Conservation (phyloP, 177 flowering plant species). For the Vitis hybrid region DNA sequence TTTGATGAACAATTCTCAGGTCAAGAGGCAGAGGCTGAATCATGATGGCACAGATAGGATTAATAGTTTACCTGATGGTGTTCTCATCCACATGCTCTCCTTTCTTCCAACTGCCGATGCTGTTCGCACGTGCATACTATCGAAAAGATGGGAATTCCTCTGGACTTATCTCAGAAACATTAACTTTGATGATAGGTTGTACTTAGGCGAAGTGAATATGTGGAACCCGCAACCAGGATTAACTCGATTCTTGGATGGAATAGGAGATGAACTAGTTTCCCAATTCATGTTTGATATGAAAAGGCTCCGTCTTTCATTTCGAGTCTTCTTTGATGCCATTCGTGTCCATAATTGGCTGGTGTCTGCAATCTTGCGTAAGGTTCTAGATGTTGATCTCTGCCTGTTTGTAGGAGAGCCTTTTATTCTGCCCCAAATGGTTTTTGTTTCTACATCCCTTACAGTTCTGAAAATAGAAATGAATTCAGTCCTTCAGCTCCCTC, state of each 20-base stretch:
- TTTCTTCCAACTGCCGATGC: conserved; percentile 11
- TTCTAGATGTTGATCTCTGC: conserved; percentile 25
- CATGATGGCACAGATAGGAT: not conserved
- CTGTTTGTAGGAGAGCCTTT: conserved; percentile 12
- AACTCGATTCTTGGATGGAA: conserved; percentile 21
- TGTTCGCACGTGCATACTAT: conserved; percentile 1
- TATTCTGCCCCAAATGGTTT: conserved; percentile 14
- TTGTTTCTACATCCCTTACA: conserved; percentile 12
- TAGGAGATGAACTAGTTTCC: conserved; percentile 18
- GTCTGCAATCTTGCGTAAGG: conserved; percentile 8
- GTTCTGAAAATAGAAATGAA: conserved; percentile 19
- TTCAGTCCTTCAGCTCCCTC: conserved; percentile 19
- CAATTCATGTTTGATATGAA: conserved; percentile 13
- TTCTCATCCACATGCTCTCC: conserved; percentile 8
- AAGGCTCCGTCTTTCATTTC: conserved; percentile 17
- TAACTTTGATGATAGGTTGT: conserved; percentile 23
- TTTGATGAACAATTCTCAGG: not conserved
- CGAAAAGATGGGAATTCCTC: conserved; percentile 2
- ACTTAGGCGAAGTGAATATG: conserved; percentile 9
- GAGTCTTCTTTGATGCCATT: conserved; percentile 10
- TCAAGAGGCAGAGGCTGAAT: conserved; percentile 1
- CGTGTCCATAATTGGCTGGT: conserved; percentile 23
- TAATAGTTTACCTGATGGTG: conserved; percentile 4
- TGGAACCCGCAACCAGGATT: not conserved
- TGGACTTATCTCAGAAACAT: conserved; percentile 10